A percentile compares a stretch with the other conserved stretches of the same genome.
These are phyloP conservation scores for Naganishia randhawae DNA, from an alignment of 768 basidiomycete genomes.

Conservation along the genomic window DNA sequence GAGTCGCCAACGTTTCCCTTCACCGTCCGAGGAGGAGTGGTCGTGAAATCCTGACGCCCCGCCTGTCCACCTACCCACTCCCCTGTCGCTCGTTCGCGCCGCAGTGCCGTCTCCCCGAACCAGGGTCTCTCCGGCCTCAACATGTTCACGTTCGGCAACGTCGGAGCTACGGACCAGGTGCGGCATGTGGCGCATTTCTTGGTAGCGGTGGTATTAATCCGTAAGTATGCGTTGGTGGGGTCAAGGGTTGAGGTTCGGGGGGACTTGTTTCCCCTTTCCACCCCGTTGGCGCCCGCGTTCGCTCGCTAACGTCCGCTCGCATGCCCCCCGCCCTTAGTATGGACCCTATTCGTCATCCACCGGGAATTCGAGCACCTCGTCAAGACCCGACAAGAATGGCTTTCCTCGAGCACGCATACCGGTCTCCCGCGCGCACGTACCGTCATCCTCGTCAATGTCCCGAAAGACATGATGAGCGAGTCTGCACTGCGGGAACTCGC, in stretches of 20 bases:
- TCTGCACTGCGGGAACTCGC: constrained; percentile 43
- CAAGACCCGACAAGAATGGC: constrained; percentile 47
- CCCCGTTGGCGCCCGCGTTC: no score
- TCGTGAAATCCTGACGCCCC: no score
- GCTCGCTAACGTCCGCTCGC: no score
- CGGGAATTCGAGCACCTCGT: constrained; percentile 49
- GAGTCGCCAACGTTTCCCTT: constrained; percentile 21
- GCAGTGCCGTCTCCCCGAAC: constrained; percentile 40
- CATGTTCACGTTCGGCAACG: constrained; percentile 50
- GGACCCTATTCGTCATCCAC: constrained; percentile 47
- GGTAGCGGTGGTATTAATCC: constrained; percentile 45
- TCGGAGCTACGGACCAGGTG: constrained; percentile 35
- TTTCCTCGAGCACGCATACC: constrained; percentile 47
- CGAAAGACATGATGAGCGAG: constrained; percentile 43
- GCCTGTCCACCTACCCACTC: background rate
- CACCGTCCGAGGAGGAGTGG: no score
- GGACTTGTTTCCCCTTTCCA: no score
- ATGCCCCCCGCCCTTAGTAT: constrained; percentile 30
- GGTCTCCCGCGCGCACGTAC: constrained; percentile 46
- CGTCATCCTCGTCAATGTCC: constrained; percentile 46
- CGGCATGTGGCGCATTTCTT: constrained; percentile 49
- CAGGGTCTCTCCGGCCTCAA: constrained; percentile 43
- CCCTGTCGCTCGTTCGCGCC: background rate
- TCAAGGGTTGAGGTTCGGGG: no score
- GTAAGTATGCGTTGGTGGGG: no score